These are phyloP conservation scores for Hypericum androsaemum DNA, from an alignment of 345 rosid species.

Conservation along the genomic window DNA sequence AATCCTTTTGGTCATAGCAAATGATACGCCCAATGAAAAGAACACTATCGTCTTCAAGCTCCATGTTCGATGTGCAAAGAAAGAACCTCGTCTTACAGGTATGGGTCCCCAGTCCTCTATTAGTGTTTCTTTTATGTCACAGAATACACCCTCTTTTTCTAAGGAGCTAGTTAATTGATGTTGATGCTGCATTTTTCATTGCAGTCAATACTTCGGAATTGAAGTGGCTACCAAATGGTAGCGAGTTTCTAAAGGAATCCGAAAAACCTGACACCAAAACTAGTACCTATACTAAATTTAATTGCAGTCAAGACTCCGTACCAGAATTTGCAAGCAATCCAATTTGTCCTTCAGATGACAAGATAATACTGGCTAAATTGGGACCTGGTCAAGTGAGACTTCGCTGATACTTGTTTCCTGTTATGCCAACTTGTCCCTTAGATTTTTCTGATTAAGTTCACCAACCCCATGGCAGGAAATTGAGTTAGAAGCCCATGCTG, in stretches of 20 bases:
- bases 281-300: conserved; percentile 63
- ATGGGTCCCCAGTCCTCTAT: conserved; percentile 4
- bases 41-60: conserved; percentile 92
- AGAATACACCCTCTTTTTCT: neutral
- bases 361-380: conserved; percentile 68
- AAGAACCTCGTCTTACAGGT: conserved; percentile 51
- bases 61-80: conserved; percentile 46
- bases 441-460: neutral
- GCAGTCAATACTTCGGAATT: conserved; percentile 66
- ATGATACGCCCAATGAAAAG: conserved; percentile 72
- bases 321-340: conserved; percentile 52
- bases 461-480: conserved; percentile 52
- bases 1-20: conserved; percentile 34
- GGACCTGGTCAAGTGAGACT: conserved; percentile 67
- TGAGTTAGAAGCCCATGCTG: conserved; percentile 91
- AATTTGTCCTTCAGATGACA: conserved; percentile 34
- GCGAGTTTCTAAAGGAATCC: conserved; percentile 55
- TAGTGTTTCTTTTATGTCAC: neutral
- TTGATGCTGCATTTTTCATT: conserved; percentile 11
- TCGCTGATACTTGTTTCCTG: neutral
- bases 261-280: conserved; percentile 37
- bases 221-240: conserved; percentile 80
- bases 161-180: neutral
- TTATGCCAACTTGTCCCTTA: neutral
- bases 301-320: conserved; percentile 46